Percentiles rank a stretch among this genome's conserved stretches.
Conservation (phyloP, 192 early-diverging fungal species). For the Chytriomyces sp. region DNA sequence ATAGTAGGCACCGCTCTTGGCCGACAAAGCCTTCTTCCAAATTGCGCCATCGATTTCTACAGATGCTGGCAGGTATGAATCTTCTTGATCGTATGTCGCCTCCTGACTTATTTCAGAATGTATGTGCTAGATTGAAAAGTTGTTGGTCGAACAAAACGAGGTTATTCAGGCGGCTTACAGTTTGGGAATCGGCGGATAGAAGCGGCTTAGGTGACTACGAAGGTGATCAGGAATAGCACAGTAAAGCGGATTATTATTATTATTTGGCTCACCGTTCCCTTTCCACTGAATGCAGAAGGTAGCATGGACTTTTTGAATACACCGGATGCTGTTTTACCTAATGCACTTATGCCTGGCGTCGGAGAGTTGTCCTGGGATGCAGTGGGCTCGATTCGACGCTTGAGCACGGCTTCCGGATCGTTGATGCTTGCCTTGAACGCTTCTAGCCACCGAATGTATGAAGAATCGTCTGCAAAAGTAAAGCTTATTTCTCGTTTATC, state of each 20-base stretch:
- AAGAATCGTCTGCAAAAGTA: background rate
- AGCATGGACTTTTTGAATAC: slow-evolving; percentile 8
- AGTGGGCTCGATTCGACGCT: slow-evolving; percentile 8
- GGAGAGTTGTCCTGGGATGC: background rate
- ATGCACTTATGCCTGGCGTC: background rate
- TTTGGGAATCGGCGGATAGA: background rate
- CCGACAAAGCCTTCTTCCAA: slow-evolving; percentile 48
- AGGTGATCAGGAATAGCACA: background rate
- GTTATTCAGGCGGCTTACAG: background rate
- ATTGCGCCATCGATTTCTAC: slow-evolving; percentile 52
- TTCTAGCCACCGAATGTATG: slow-evolving; percentile 4
- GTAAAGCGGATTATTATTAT: background rate
- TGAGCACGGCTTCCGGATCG: slow-evolving; percentile 25
- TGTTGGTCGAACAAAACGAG: too few species aligned
- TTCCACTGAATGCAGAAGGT: background rate
- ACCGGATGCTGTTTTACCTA: slow-evolving; percentile 8
- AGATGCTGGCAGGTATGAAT: slow-evolving; percentile 43
- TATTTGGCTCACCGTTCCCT: background rate
- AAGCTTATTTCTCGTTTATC: slow-evolving; percentile 25
- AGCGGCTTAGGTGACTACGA: background rate
- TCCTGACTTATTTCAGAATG: background rate
- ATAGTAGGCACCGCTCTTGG: slow-evolving; percentile 50
- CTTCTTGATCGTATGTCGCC: background rate
- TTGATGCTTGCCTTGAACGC: slow-evolving; percentile 26
- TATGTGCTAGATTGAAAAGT: background rate